Base-by-base conservation (phyloP, 257 asterid genomes). In the Misopates orontium region DNA sequence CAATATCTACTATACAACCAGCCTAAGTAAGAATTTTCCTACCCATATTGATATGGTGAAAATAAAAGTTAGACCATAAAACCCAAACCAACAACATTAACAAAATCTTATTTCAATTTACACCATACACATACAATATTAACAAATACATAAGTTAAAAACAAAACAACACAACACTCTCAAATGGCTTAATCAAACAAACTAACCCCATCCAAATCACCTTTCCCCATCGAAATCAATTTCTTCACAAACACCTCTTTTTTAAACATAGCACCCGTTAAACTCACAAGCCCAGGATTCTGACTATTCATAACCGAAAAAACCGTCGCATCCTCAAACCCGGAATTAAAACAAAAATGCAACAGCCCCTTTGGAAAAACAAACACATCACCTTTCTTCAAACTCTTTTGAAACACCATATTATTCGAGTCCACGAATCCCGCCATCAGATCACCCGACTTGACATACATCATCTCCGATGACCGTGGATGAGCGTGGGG, bases 401-500 rank as follows among this genome's bases (percentile, higher is more conserved):
- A 39, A 36, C 77, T 53, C 32, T 69, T 79, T 75, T 82, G 88
- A 32, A 87, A 85, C 10, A 85, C 75, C 22, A 19, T 72, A 22
- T 73, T 70, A 9, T 31, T 58, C 2, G 95, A 82, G 70, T 85
- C 94, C 4, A 85, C 56, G 14, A 90, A 87, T 1, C 95, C 95
- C 1, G 71, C 95, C 28, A 67, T 70, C 28, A 87, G 81, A 0
- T 53, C 68, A 9, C 97, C 95, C 24, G 78, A 36, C 67, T 77
- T 48, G 2, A 90, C 82, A 39, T 80, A 82, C 62, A 82, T 71
- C 82, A 90, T 74, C 87, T 90, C 97, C 0, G 91, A 75, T 23
- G 97, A 94, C 62, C 97, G 70, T 20, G 91, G 88, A 64, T 85
- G 88, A 8, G 83, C 64, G 61, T 82, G 91, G 14, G 88, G 91